Evolutionary conservation across 2,329 filamentous ascomycete species (phyloP), one percentile per base, ranked within the genome.

Genomic region (Apiospora malaysiana): DNA sequence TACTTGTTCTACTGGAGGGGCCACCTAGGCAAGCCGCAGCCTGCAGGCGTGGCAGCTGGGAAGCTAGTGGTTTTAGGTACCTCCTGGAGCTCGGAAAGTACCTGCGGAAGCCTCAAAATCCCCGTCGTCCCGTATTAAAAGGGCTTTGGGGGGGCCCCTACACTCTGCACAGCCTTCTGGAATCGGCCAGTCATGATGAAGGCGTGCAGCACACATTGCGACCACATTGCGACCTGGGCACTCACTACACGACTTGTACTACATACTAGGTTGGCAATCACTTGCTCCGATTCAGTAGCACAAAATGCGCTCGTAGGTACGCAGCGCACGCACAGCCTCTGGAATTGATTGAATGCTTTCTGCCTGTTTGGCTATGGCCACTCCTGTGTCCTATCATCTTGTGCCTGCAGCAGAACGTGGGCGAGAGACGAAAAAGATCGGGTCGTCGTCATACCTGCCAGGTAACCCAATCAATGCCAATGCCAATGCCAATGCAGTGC

Each of bases 81-180:
- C 51, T 59, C 16, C 51, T 59, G 21, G 27, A 32, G 51, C 51
- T 32, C 32, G 51, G 5, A 10, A 59, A 59, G 51, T 59, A 59
- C 51, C 51, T n/a, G 10, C 56, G 21, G 56, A 63, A 40, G 32
- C 56, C 56, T 63, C 56, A 40, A 14, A 63, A 32, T 23, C 56
- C 32, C 56, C 56, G 51, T 59, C 51, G 51, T 59, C 51, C 51
- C 51, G 51, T 59, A 59, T 59, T 37, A 37, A 59, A 56, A 56
- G 25, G 49, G 49, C 49, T 56, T 27, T 14, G 16, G 18, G 32
- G 3, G 1, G 32, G 56, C 18, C 18, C 32, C n/a, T 40, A 12
- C 56, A 40, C 40, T 4, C 56, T 63, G 56, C 56, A 63, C 56
- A 63, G 56, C 56, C 56, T 63, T 63, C 56, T 63, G 56, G 6